These are phyloP conservation scores for Tricholomella constricta DNA, from an alignment of 768 basidiomycete species.

Conservation along the genomic window DNA sequence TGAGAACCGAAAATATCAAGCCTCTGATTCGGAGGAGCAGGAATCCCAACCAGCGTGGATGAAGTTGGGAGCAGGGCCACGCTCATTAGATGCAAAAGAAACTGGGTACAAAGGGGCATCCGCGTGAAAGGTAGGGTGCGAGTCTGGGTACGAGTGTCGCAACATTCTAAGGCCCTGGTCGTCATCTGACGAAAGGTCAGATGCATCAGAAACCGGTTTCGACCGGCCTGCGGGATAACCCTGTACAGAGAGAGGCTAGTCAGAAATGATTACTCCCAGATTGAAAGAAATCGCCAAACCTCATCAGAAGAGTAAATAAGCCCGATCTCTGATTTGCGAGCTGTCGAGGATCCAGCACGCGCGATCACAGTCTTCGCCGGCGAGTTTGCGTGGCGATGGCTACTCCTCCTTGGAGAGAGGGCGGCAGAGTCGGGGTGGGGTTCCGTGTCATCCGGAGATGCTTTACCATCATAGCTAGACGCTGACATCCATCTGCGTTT, in stretches of 20 bases:
- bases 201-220: constrained; percentile 12
- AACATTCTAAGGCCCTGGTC: constrained; percentile 9
- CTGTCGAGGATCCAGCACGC: constrained; percentile 3
- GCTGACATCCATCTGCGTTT: constrained; percentile 59
- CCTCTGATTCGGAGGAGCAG: constrained; percentile 33
- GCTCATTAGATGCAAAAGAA: constrained; percentile 38
- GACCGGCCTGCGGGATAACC: constrained; percentile 9
- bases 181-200: constrained; percentile 19
- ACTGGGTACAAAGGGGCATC: constrained; percentile 32
- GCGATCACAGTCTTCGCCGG: not conserved
- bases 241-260: not conserved
- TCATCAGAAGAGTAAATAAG: constrained; percentile 18
- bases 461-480: constrained; percentile 14
- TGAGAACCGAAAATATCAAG: not conserved
- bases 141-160: constrained; percentile 19
- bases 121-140: constrained; percentile 6
- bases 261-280: not conserved
- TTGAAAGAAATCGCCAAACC: not conserved
- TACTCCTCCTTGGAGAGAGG: constrained; percentile 8
- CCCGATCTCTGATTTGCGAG: constrained; percentile 16
- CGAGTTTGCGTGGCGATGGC: not conserved
- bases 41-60: constrained; percentile 62
- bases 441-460: constrained; percentile 6
- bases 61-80: constrained; percentile 49
- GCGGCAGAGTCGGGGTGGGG: not conserved